These are phyloP conservation scores for Cynanchum wilfordii DNA, from an alignment of 257 asterid genomes.

Conservation along the genomic window DNA sequence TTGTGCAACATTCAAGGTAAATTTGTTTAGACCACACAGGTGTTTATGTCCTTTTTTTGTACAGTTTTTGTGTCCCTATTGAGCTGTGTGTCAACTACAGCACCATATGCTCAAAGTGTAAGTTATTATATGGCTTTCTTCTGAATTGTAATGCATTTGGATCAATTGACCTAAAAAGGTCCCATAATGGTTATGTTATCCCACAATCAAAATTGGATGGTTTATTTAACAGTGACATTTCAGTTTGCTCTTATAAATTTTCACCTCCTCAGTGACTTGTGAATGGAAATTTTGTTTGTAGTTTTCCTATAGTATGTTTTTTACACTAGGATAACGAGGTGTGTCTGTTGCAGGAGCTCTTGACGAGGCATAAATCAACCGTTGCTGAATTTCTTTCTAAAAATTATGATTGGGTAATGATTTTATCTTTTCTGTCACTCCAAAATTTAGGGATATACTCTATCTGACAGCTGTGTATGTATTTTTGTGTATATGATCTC, in stretches of 20 bases:
- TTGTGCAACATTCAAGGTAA: slow-evolving; percentile 48
- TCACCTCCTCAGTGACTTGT: neutral
- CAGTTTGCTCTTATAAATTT: neutral
- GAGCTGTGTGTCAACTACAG: neutral
- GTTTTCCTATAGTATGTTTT: neutral
- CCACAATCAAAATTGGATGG: neutral
- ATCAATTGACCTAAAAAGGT: neutral
- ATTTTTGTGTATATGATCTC: neutral
- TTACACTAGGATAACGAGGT: neutral
- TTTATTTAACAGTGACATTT: neutral
- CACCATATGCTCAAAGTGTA: neutral
- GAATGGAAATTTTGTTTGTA: neutral
- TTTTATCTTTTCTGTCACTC: slow-evolving; percentile 5
- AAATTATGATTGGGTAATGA: slow-evolving; percentile 86
- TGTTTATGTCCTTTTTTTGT: neutral
- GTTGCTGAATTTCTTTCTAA: slow-evolving; percentile 87
- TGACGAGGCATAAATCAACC: slow-evolving; percentile 95
- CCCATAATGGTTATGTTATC: neutral
- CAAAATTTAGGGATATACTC: neutral
- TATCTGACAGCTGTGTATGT: neutral
- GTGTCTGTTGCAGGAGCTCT: slow-evolving; percentile 61
- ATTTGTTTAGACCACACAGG: neutral
- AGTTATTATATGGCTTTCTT: neutral
- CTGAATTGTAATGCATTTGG: neutral
- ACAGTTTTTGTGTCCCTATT: neutral